Conservation (phyloP, 768 basidiomycete species). For the Holtermanniella nyarrowii region DNA sequence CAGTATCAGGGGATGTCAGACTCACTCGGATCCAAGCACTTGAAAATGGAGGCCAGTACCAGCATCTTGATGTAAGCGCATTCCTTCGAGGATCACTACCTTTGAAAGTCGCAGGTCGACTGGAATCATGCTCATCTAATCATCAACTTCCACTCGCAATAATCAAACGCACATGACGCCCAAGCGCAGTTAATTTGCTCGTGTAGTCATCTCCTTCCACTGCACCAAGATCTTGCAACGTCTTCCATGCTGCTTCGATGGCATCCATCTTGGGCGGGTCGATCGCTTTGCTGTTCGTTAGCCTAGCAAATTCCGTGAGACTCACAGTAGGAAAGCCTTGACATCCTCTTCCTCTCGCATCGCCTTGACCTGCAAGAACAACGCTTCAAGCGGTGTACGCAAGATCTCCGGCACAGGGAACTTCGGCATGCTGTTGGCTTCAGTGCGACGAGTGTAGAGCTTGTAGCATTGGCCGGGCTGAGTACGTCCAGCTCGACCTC, state of each 20-base stretch:
- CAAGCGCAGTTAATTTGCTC: conserved; percentile 64
- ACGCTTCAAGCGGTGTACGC: conserved; percentile 70
- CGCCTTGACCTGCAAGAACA: conserved; percentile 65
- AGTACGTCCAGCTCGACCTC: conserved; percentile 84
- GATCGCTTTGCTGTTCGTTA: conserved; percentile 51
- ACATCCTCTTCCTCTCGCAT: conserved; percentile 68
- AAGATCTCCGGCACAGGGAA: conserved; percentile 82
- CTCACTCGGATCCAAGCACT: conserved; percentile 57
- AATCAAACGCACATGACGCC: conserved; percentile 55
- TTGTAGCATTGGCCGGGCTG: conserved; percentile 66
- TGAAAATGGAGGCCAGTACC: conserved; percentile 69
- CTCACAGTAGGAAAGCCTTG: conserved; percentile 46
- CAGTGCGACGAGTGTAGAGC: conserved; percentile 66
- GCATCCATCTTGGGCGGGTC: conserved; percentile 68
- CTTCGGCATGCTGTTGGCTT: conserved; percentile 52
- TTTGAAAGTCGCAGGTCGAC: conserved; percentile 80
- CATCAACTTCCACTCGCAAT: too few species aligned
- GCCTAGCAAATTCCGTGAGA: neutral
- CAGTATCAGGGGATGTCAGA: neutral
- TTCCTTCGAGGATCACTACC: conserved; percentile 10
- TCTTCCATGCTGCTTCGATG: conserved; percentile 64
- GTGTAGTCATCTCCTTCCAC: conserved; percentile 48
- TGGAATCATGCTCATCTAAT: conserved; percentile 63
- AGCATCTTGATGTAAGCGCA: conserved; percentile 52
- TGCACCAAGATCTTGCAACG: conserved; percentile 67